Evolutionary conservation across 768 basidiomycete species (phyloP), one percentile per base, ranked within the genome.

Genomic region (Suillus subluteus): DNA sequence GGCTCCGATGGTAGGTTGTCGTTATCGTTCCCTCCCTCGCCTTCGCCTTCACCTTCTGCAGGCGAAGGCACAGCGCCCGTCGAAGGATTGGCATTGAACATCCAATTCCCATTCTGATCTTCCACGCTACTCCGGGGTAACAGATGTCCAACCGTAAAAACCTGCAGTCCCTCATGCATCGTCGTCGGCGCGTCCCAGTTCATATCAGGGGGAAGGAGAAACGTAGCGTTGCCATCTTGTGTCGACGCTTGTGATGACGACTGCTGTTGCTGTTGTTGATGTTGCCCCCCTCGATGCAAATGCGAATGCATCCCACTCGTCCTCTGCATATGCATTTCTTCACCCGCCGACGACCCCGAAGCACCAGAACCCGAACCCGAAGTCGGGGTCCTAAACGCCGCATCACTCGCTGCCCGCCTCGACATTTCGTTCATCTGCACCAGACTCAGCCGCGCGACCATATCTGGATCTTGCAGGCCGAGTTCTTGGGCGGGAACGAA

Each of bases 341-440:
- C 58, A 18, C 16, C 26, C 11, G 23, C 5, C 2, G 59, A 83
- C 83, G 67, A 88, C 84, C 69, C 84, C 80, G 32, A 82, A 80
- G 11, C 79, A 54, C 48, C 48, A 13, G 41, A 16, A 26, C 64
- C 56, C 43, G 67, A 67, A 37, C 30, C 18, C 38, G 72, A 68
- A 9, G 72, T 63, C 37, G 68, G 62, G 0, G 66, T 65, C 58
- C 62, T 73, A 26, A 80, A 73, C 23, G 74, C 75, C 38, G 74
- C 73, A 12, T 40, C 66, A 64, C 79, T 83, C 70, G 83, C 82
- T 5, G 87, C 89, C 35, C 89, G 83, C 62, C 89, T 80, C 54
- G 90, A 90, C 69, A 91, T 85, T 73, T 92, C 91, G 77, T 88
- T 92, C 88, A 94, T 90, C 75, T 91, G 91, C 70, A 87, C 82